These are phyloP conservation scores for Xylariaceae sp. DNA, from an alignment of 2,329 filamentous ascomycete species.

Conservation along the genomic window DNA sequence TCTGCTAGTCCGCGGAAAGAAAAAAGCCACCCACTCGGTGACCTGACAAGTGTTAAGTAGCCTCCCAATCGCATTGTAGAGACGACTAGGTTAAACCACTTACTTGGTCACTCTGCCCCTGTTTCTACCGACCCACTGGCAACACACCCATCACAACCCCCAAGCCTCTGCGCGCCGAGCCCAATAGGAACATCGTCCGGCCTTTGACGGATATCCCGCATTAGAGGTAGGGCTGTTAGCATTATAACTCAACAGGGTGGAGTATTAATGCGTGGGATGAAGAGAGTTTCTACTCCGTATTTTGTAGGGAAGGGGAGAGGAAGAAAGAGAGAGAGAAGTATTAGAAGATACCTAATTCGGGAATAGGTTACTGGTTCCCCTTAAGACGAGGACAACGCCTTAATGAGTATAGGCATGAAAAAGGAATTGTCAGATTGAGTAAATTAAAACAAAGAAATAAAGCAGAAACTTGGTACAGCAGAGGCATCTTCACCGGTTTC, in stretches of 20 bases:
- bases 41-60: conserved; percentile 3
- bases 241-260: not conserved
- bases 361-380: not conserved
- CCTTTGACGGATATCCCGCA: conserved; percentile 3
- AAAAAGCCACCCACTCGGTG: not conserved
- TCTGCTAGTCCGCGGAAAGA: not conserved
- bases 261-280: conserved; percentile 2
- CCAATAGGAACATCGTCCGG: conserved; percentile 23
- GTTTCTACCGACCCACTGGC: conserved; percentile 13
- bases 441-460: too few species aligned
- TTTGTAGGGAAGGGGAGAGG: not conserved
- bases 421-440: not conserved
- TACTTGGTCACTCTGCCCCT: conserved; percentile 12
- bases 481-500: too few species aligned
- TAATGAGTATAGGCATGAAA: not conserved
- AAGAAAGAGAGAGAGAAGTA: not conserved
- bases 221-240: conserved; percentile 19
- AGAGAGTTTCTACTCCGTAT: not conserved
- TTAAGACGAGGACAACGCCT: not conserved
- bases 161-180: conserved; percentile 8
- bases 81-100: conserved; percentile 5
- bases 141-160: conserved; percentile 16
- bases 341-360: not conserved
- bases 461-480: too few species aligned
- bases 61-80: not conserved